Conservation (phyloP, 2,329 filamentous ascomycete species). For the Phaeosphaeriaceae sp. region DNA sequence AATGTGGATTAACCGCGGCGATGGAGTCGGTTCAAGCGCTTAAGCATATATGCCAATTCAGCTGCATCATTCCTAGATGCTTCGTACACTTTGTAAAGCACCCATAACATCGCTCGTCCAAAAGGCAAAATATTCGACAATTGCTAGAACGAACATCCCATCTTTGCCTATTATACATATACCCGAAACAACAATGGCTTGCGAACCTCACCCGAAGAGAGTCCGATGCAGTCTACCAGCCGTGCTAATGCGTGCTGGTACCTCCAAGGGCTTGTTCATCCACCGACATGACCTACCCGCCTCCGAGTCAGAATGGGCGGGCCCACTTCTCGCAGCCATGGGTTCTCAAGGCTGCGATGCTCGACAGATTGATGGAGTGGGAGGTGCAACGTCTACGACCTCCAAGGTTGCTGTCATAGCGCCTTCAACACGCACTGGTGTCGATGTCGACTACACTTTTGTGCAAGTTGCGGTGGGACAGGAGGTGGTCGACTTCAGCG, state of each 20-base stretch:
- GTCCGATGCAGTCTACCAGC: constrained; percentile 37
- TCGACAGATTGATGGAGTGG: constrained; percentile 74
- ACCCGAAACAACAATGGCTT: constrained; percentile 7
- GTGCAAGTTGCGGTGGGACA: constrained; percentile 71
- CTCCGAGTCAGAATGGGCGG: constrained; percentile 55
- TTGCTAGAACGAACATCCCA: neutral
- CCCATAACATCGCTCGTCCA: neutral
- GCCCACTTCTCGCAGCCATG: constrained; percentile 65
- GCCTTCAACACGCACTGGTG: constrained; percentile 51
- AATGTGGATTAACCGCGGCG: neutral
- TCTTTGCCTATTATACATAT: constrained; percentile 1
- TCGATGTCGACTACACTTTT: constrained; percentile 74
- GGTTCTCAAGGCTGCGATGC: constrained; percentile 71
- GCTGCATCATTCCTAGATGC: neutral
- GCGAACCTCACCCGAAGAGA: constrained; percentile 17
- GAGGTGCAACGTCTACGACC: constrained; percentile 70
- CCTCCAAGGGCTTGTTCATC: constrained; percentile 51
- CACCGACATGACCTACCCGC: constrained; percentile 59
- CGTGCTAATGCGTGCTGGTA: constrained; percentile 50
- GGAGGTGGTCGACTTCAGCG: constrained; percentile 67
- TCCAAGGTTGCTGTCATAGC: constrained; percentile 73
- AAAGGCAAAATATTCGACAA: neutral
- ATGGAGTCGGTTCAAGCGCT: neutral
- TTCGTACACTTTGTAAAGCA: neutral
- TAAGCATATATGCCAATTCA: neutral